These are phyloP conservation scores for Melampsora larici-populina DNA, from an alignment of 1,284 basidiomycete genomes.

Conservation along the genomic window DNA sequence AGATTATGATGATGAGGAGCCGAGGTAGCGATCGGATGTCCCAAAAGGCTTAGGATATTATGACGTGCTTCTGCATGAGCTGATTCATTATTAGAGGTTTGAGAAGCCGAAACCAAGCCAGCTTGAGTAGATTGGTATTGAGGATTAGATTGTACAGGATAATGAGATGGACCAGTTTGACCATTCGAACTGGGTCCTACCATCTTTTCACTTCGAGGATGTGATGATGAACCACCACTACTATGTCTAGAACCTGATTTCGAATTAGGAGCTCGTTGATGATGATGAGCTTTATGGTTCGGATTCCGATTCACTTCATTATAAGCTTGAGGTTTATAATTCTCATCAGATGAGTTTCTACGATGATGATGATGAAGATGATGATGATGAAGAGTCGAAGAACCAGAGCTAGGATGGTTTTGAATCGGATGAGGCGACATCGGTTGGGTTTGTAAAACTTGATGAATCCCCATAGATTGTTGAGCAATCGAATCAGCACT, in stretches of 20 bases:
- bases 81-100: background rate
- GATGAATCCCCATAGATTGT: slow-evolving; percentile 20
- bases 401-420: background rate
- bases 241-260: slow-evolving; percentile 8
- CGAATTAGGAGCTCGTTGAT: background rate
- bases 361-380: background rate
- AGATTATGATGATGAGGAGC: background rate
- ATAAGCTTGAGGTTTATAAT: slow-evolving; percentile 23
- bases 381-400: background rate
- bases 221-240: slow-evolving; percentile 23
- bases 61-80: slow-evolving; percentile 35
- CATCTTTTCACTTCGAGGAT: slow-evolving; percentile 1
- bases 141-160: background rate
- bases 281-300: background rate
- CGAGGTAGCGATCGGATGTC: slow-evolving; percentile 13
- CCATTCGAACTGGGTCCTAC: background rate
- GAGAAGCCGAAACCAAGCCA: background rate
- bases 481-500: too few species aligned
- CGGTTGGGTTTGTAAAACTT: slow-evolving; percentile 1
- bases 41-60: slow-evolving; percentile 27
- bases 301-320: background rate
- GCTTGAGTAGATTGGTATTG: background rate
- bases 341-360: slow-evolving; percentile 1
- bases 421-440: background rate
- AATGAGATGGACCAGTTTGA: background rate